Evolutionary conservation across 257 asterid genomes (phyloP).

Genomic region (Cynanchum wilfordii): DNA sequence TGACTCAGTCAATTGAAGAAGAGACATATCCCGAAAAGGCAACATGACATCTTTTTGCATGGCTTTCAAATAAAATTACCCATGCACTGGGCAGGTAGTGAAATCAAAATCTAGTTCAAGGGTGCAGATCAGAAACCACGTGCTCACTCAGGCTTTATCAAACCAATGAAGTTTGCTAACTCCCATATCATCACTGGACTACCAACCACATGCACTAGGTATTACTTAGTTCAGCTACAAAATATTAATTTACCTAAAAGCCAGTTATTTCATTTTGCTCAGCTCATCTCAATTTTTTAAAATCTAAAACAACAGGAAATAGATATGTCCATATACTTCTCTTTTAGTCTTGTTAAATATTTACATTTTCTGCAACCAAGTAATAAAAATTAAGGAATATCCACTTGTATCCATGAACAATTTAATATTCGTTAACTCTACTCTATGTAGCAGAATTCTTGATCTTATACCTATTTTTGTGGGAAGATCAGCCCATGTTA

Average conservation of each 20-base stretch:
- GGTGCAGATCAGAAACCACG: neutral
- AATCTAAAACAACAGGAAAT: neutral
- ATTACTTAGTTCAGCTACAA: neutral
- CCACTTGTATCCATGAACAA: neutral
- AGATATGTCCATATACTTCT: neutral
- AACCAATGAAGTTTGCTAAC: neutral
- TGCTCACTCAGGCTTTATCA: neutral
- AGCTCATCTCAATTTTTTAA: neutral
- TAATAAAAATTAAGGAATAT: neutral
- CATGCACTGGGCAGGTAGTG: neutral
- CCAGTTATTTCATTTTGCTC: neutral
- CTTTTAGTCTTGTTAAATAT: neutral
- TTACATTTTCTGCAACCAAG: neutral
- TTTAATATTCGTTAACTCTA: neutral
- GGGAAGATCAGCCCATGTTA: neutral
- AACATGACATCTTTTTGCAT: neutral
- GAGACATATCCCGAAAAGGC: neutral
- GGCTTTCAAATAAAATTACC: neutral
- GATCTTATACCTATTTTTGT: neutral
- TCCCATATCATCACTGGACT: neutral
- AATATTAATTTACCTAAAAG: neutral
- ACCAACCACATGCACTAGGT: neutral
- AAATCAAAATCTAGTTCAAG: neutral
- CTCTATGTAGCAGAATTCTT: neutral
- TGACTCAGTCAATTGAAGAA: neutral